Base-by-base conservation (phyloP, 148 eudicot genomes). In the Rhododendron kiyosumense region DNA sequence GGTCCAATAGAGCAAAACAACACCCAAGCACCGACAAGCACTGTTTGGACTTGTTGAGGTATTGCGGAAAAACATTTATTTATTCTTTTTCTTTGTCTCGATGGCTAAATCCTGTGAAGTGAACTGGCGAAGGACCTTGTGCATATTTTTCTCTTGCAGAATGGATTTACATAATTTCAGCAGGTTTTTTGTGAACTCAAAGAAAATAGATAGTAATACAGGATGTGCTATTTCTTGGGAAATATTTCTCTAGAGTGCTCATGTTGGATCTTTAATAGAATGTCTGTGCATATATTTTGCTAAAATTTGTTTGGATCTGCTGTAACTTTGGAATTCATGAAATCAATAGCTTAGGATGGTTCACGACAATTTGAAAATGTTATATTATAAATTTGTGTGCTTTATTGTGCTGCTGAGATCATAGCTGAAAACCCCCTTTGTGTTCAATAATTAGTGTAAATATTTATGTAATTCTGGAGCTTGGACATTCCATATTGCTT, bases 11-110 rank as follows among this genome's bases (percentile, higher is more conserved):
- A 87, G 95, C 95, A 80, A 95, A 94, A 84, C 91, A 91, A 78
- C 99, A 95, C 88, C 94, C 94, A 75, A 97, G 99, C 87, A 97
- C 99, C 36, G 98, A 94, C 86, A 97, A 95, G 85, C 96, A 93
- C 81, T 97, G 98, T 87, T 90, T 97, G 92, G 98, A 97, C 85
- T 85, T 90, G 83, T 85, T 97, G 87, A 95, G 98, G 99, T 97
- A 93, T 59, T 49, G 48, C 22, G 30, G 18, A 36, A 41, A 77
- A 41, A 38, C 51, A 22, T 54, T 73, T 45, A 41, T 63, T 83
- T 61, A 5, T 46, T 48, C 75, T 79, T 14, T 14, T 32, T 52
- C 24, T 75, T 57, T 75, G 32, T 82, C 17, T 86, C 46, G 4
- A 45, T 61, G 30, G 82, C 49, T 76, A n/a, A 73, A 34, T 15